A percentile compares a stretch with the other conserved stretches of the same genome.
phyloP scores from a whole-genome alignment of 129 eudicot genomes.

The Lactuca saligna region DNA sequence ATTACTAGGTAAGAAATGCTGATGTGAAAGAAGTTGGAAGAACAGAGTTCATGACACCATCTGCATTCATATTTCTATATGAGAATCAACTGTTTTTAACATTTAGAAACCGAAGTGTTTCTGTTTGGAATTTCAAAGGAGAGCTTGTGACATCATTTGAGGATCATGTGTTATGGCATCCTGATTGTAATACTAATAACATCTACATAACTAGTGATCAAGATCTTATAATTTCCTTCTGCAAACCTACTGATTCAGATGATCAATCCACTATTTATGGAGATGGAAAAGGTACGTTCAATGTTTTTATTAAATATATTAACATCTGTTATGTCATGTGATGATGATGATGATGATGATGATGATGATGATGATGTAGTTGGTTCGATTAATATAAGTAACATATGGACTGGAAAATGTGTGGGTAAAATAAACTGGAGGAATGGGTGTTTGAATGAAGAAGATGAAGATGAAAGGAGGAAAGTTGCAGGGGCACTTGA shows the following conservation, averaged over 20 bases:
- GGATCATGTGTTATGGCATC: slow-evolving; percentile 52
- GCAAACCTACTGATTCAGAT: slow-evolving; percentile 39
- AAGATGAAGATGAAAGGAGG: slow-evolving; percentile 15
- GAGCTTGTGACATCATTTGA: slow-evolving; percentile 54
- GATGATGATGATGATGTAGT: slow-evolving; percentile 31
- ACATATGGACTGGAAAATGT: slow-evolving; percentile 41
- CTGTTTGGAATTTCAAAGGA: slow-evolving; percentile 60
- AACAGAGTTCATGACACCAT: slow-evolving; percentile 53
- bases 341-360: not conserved
- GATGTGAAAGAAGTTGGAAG: slow-evolving; percentile 51
- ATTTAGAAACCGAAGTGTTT: slow-evolving; percentile 50
- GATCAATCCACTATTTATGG: slow-evolving; percentile 22
- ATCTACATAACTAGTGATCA: slow-evolving; percentile 52
- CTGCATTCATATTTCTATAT: slow-evolving; percentile 50
- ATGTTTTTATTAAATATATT: not conserved
- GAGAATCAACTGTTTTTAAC: slow-evolving; percentile 49
- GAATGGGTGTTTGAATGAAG: slow-evolving; percentile 17
- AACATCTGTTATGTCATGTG: not conserved
- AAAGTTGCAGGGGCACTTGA: slow-evolving; percentile 43
- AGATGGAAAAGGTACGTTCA: slow-evolving; percentile 37
- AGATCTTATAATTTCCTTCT: slow-evolving; percentile 52
- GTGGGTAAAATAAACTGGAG: slow-evolving; percentile 43
- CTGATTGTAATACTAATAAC: slow-evolving; percentile 56
- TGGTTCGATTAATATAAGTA: slow-evolving; percentile 44
- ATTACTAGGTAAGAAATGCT: slow-evolving; percentile 48